Percentiles rank a stretch among this genome's conserved stretches.
These are phyloP conservation scores for Orbilia brochopaga DNA, from an alignment of 2,329 filamentous ascomycete genomes.

Conservation along the genomic window DNA sequence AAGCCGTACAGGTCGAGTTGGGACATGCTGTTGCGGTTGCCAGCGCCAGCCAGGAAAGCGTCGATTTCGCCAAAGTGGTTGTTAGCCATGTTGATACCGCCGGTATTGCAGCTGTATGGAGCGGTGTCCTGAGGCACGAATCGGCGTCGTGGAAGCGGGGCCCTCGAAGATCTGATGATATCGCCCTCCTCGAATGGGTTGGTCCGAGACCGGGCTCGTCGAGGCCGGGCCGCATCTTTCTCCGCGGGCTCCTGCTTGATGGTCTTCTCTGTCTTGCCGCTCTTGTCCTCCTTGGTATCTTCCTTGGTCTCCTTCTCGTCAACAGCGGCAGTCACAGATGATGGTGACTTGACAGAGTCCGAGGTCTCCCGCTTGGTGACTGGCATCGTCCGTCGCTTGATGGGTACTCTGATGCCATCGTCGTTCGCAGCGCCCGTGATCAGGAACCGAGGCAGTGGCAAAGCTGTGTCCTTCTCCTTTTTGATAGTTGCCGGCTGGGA, in stretches of 20 bases:
- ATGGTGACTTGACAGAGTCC: conserved; percentile 44
- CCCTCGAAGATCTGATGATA: conserved; percentile 40
- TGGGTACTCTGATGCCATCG: conserved; percentile 19
- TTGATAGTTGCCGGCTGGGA: conserved; percentile 24
- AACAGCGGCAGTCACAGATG: conserved; percentile 30
- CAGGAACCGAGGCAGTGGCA: conserved; percentile 46
- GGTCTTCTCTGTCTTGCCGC: conserved; percentile 25
- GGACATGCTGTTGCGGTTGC: conserved; percentile 46
- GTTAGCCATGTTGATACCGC: conserved; percentile 20
- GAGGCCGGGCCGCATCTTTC: conserved; percentile 17
- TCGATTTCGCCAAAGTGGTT: conserved; percentile 36
- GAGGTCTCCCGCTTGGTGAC: conserved; percentile 27
- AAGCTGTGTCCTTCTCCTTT: conserved; percentile 49
- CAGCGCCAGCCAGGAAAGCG: conserved; percentile 38
- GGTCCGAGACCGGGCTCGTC: conserved; percentile 42
- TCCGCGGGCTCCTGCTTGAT: conserved; percentile 5
- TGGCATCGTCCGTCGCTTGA: conserved; percentile 43
- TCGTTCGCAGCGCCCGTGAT: conserved; percentile 39
- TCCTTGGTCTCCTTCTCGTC: conserved; percentile 41
- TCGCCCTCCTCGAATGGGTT: conserved; percentile 48
- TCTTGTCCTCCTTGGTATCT: conserved; percentile 42
- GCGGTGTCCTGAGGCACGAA: conserved; percentile 35
- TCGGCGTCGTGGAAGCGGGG: conserved; percentile 30
- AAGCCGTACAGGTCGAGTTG: conserved; percentile 48
- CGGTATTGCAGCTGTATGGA: conserved; percentile 40